A percentile compares a stretch with the other conserved stretches of the same genome.
Conservation (phyloP, 805 yeast species). For the Metschnikowia anglica region DNA sequence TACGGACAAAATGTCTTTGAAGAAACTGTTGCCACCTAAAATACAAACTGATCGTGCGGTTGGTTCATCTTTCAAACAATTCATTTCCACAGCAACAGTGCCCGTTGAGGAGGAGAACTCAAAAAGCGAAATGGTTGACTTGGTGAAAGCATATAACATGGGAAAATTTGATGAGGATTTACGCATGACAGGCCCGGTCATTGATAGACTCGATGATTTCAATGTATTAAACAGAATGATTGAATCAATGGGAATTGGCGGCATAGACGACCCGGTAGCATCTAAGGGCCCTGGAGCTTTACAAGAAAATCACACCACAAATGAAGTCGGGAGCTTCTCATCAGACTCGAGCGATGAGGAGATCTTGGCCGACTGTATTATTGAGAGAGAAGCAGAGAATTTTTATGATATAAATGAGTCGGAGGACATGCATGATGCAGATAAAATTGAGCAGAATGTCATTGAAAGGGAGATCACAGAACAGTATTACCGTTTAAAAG, state of each 20-base stretch:
- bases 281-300: not conserved
- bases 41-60: not conserved
- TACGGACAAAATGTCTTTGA: not conserved
- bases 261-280: not conserved
- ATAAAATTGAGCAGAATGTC: constrained; percentile 40
- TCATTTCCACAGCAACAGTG: not conserved
- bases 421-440: constrained; percentile 25
- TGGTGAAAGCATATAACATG: constrained; percentile 59
- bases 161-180: constrained; percentile 65
- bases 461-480: constrained; percentile 43
- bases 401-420: constrained; percentile 4
- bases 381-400: constrained; percentile 35
- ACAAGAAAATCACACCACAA: not conserved
- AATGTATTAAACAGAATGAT: constrained; percentile 49
- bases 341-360: constrained; percentile 23
- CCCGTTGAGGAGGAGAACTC: constrained; percentile 1
- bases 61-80: not conserved
- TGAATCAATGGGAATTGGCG: constrained; percentile 28
- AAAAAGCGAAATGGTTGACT: constrained; percentile 49
- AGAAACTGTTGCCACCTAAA: not conserved
- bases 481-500: constrained; percentile 58
- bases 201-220: constrained; percentile 55
- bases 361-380: constrained; percentile 41
- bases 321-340: constrained; percentile 1
- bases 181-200: constrained; percentile 53